These are phyloP conservation scores for Globisporangium barbulae DNA, from an alignment of 352 stramenopile species.

Conservation along the genomic window DNA sequence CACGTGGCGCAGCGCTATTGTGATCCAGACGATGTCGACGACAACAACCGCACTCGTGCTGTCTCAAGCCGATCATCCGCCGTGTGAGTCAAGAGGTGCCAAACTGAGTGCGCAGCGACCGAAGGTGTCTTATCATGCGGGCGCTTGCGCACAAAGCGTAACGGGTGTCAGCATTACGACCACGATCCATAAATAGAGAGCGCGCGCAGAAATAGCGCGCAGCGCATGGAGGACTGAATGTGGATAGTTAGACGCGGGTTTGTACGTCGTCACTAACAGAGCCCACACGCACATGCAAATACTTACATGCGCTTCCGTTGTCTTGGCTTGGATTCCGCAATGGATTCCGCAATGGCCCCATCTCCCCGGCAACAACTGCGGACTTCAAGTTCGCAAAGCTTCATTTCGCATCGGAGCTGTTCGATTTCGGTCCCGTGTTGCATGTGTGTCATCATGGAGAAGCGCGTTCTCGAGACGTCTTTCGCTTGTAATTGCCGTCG, in stretches of 20 bases:
- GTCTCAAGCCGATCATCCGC: neutral
- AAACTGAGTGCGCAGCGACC: neutral
- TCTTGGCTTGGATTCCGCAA: neutral
- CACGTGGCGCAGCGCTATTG: neutral
- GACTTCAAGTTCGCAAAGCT: constrained; percentile 5
- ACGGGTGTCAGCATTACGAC: neutral
- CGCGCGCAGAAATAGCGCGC: neutral
- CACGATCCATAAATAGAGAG: neutral
- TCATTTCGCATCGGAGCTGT: too few relatives aligned
- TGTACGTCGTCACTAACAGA: too few relatives aligned
- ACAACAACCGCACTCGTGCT: neutral
- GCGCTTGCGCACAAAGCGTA: neutral
- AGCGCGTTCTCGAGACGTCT: too few relatives aligned
- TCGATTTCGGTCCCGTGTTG: too few relatives aligned
- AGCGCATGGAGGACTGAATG: too few relatives aligned
- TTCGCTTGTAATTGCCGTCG: too few relatives aligned
- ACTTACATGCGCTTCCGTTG: neutral
- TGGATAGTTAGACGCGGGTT: too few relatives aligned
- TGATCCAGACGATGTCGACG: neutral
- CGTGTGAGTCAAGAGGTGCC: neutral
- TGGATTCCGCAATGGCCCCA: neutral
- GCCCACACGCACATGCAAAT: neutral
- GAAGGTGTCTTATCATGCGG: neutral
- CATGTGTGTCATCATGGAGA: too few relatives aligned
- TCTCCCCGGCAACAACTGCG: neutral